Evolutionary conservation across 345 rosid genomes (phyloP), one percentile per base, ranked within the genome.

Genomic region (Eucalyptus regnans): DNA sequence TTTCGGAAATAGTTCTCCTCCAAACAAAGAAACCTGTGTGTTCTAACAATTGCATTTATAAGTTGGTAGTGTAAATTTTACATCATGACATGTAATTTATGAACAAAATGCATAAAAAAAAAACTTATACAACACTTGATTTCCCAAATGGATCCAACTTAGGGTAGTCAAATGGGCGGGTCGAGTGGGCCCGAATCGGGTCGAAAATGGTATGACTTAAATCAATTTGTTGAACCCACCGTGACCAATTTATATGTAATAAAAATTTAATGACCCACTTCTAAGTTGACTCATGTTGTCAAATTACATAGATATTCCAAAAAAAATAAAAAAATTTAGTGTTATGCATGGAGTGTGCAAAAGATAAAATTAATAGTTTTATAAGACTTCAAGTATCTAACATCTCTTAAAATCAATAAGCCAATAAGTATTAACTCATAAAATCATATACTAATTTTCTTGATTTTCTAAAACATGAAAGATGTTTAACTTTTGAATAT

Each of bases 261-360:
- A n/a, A 0, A 7, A 29, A 64, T n/a, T 64, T 31, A 64, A 1
- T 64, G 3, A 64, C 5, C 5, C 37, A n/a, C 4, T 1, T 1
- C 9, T 16, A 14, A 60, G 27, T 1, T 14, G 18, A n/a, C 37
- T 15, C 9, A n/a, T 15, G 14, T 64, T n/a, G 4, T 5, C 68
- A 62, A 62, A 5, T 27, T 29, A 62, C 16, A 62, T 62, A 27
- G 15, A 62, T 62, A 62, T 62, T 62, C 58, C 23, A 7, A 52
- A 52, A 52, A 52, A 52, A 5, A 2, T 2, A 33, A 33, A 33
- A 0, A 64, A 64, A 3, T 14, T 64, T 29, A 12, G n/a, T n/a
- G 37, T 15, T 64, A 4, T 29, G 76, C 9, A 2, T 64, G 37
- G 16, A n/a, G 33, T 14, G 5, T n/a, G 9, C n/a, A 13, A n/a